Conservation (phyloP, 1,284 basidiomycete species). For the Porphyrellus sp. region DNA sequence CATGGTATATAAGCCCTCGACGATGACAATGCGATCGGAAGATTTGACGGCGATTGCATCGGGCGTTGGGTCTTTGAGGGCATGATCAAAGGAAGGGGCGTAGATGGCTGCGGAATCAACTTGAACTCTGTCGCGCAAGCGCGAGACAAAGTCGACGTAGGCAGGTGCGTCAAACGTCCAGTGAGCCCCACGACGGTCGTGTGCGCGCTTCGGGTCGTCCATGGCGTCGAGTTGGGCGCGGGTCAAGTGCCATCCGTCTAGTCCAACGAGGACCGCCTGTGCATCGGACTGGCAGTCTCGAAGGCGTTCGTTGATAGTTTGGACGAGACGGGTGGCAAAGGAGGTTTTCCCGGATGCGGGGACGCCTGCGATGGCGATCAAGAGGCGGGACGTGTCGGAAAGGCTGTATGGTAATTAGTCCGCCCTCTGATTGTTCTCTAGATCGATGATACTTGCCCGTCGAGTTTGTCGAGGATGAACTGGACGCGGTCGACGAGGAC, state of each 20-base stretch:
- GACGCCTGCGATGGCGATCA: conserved; percentile 76
- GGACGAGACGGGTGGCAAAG: conserved; percentile 56
- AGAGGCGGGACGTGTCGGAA: conserved; percentile 43
- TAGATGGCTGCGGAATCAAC: conserved; percentile 37
- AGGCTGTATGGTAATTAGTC: conserved; percentile 2
- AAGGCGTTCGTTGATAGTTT: conserved; percentile 31
- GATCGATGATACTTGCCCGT: conserved; percentile 5
- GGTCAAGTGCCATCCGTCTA: conserved; percentile 86
- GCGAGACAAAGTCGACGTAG: conserved; percentile 63
- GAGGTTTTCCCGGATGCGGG: conserved; percentile 85
- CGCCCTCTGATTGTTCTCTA: too few species aligned
- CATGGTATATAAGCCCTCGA: conserved; percentile 84
- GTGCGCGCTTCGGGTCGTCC: conserved; percentile 68
- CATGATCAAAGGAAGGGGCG: conserved; percentile 76
- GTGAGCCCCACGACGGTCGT: conserved; percentile 67
- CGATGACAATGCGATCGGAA: conserved; percentile 69
- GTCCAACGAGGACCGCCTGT: conserved; percentile 58
- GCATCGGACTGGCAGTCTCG: background rate
- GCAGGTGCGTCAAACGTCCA: conserved; percentile 67
- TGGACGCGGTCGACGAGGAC: conserved; percentile 34
- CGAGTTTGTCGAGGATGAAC: conserved; percentile 31
- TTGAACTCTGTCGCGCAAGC: conserved; percentile 2
- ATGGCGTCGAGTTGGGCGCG: conserved; percentile 65
- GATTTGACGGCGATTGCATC: conserved; percentile 57
- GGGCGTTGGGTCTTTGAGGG: conserved; percentile 61